Evolutionary conservation across 1,139 yeast species (phyloP).

Genomic region (Yamadazyma taylorii): DNA sequence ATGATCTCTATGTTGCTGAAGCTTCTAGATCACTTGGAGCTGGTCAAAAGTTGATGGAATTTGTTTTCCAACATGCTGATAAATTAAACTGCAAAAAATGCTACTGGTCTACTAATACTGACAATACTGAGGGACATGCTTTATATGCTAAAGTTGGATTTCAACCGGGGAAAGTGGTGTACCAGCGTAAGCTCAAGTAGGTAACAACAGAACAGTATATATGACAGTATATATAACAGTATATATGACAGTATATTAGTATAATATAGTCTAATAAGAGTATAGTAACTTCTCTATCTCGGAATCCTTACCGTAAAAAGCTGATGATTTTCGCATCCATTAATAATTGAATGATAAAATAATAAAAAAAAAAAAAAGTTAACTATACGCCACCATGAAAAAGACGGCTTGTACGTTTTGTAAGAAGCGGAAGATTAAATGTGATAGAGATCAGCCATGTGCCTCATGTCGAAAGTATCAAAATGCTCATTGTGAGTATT

Average conservation of each 20-base stretch:
- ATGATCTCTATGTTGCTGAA: slow-evolving; percentile 45
- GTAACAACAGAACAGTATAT: too few species aligned
- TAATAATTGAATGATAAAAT: too few species aligned
- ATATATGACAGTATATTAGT: too few species aligned
- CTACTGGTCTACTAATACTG: slow-evolving; percentile 55
- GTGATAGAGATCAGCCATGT: slow-evolving; percentile 9
- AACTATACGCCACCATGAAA: slow-evolving; percentile 2
- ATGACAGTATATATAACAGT: too few species aligned
- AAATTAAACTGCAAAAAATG: slow-evolving; percentile 39
- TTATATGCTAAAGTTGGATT: slow-evolving; percentile 52
- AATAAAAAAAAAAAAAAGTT: too few species aligned
- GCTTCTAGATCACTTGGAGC: slow-evolving; percentile 43
- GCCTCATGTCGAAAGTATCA: slow-evolving; percentile 8
- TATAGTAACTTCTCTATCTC: too few species aligned
- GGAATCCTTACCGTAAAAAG: too few species aligned
- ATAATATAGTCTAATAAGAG: too few species aligned
- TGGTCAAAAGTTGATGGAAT: slow-evolving; percentile 51
- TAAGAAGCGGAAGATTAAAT: slow-evolving; percentile 9
- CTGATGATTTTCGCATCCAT: too few species aligned
- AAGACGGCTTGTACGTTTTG: slow-evolving; percentile 10
- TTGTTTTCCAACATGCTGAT: slow-evolving; percentile 49
- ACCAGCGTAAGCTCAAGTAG: too few species aligned
- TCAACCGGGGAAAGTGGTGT: neutral
- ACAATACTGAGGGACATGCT: slow-evolving; percentile 58
- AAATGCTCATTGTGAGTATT: slow-evolving; percentile 6